phyloP scores from a whole-genome alignment of 2,329 filamentous ascomycete species.

The Pseudocercospora fijiensis region DNA sequence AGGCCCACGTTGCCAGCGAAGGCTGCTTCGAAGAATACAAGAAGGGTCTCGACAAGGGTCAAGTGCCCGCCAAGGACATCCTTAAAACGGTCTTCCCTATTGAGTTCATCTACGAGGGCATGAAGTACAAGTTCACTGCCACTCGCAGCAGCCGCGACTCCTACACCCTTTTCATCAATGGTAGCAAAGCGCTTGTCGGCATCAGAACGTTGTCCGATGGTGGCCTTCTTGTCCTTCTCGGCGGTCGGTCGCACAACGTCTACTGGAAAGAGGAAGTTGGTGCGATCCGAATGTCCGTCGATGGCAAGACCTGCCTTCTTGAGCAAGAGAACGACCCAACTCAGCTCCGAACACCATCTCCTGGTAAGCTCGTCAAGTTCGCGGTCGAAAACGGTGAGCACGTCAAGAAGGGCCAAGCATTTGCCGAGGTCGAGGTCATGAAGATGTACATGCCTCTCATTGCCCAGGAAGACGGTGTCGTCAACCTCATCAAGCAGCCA shows the following conservation, averaged over 20 bases:
- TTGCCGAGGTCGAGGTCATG: constrained; percentile 99
- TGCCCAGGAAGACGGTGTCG: constrained; percentile 89
- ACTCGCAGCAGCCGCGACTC: constrained; percentile 89
- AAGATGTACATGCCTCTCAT: constrained; percentile 99
- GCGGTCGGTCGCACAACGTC: constrained; percentile 92
- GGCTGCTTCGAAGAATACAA: constrained; percentile 83
- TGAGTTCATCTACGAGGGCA: constrained; percentile 97
- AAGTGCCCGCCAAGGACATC: constrained; percentile 93
- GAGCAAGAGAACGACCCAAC: constrained; percentile 99
- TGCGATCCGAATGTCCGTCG: constrained; percentile 90
- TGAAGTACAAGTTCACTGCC: constrained; percentile 96
- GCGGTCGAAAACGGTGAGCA: constrained; percentile 93
- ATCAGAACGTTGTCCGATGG: constrained; percentile 91
- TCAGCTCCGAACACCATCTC: constrained; percentile 88
- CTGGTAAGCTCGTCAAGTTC: constrained; percentile 97
- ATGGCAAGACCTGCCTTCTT: constrained; percentile 95
- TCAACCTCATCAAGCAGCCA: constrained; percentile 98
- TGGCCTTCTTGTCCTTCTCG: constrained; percentile 84
- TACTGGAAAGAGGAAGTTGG: constrained; percentile 99
- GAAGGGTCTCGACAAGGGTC: constrained; percentile 88
- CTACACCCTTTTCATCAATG: constrained; percentile 98
- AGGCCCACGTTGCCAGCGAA: constrained; percentile 93
- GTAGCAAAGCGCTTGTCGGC: constrained; percentile 91
- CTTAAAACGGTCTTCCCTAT: constrained; percentile 96
- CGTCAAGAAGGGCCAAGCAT: constrained; percentile 86